A percentile compares a stretch with the other conserved stretches of the same genome.
phyloP scores from a whole-genome alignment of 176 grass and related monocot species.

The Hsuehochloa calcarea region DNA sequence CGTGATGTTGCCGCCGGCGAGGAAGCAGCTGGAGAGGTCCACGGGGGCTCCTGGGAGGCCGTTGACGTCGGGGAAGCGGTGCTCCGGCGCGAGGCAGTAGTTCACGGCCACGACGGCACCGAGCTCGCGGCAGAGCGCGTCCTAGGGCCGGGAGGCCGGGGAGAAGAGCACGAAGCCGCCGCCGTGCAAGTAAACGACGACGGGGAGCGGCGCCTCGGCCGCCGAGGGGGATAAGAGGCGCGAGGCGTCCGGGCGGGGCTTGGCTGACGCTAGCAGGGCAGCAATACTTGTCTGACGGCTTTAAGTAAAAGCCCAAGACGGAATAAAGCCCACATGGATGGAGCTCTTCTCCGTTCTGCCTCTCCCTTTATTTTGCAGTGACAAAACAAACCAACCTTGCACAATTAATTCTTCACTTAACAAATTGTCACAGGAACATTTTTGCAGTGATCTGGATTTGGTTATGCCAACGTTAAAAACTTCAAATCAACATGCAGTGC shows the following conservation, averaged over 20 bases:
- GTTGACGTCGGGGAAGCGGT: slow-evolving; percentile 59
- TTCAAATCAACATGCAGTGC: no score
- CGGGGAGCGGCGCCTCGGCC: neutral
- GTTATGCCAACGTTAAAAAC: no score
- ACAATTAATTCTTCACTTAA: no score
- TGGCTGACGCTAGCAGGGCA: neutral
- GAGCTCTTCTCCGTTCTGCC: no score
- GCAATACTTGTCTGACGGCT: no score
- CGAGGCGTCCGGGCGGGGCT: slow-evolving; percentile 23
- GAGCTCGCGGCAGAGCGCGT: slow-evolving; percentile 28
- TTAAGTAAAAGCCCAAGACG: no score
- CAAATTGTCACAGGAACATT: no score
- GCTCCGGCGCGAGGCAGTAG: slow-evolving; percentile 87
- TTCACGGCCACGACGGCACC: slow-evolving; percentile 44
- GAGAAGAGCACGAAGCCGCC: slow-evolving; percentile 42
- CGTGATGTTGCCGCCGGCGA: slow-evolving; percentile 45
- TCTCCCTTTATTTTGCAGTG: no score
- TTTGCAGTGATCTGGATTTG: no score
- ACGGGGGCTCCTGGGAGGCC: neutral
- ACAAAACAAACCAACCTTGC: no score
- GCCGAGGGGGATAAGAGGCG: slow-evolving; percentile 30
- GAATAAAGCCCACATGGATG: no score
- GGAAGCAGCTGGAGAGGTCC: slow-evolving; percentile 40
- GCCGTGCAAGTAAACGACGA: slow-evolving; percentile 52
- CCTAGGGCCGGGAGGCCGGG: slow-evolving; percentile 27